A percentile compares a stretch with the other conserved stretches of the same genome.
These are phyloP conservation scores for Talaromyces sp. DNA, from an alignment of 2,329 filamentous ascomycete species.

Conservation along the genomic window DNA sequence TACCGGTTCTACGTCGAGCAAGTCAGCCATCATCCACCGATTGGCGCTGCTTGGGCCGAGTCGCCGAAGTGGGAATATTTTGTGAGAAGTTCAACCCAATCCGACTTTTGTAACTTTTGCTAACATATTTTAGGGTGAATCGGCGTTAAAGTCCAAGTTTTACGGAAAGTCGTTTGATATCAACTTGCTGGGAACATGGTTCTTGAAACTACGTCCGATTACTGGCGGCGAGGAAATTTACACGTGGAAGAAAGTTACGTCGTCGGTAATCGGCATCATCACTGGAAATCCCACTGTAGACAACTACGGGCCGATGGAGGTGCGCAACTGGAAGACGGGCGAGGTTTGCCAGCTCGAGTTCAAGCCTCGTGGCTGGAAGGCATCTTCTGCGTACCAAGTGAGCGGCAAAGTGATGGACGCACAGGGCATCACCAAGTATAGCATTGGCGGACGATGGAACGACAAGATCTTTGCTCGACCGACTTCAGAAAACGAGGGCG, in stretches of 20 bases:
- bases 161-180: conserved; percentile 97
- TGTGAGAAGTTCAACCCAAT: conserved; percentile 28
- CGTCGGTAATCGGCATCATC: conserved; percentile 96
- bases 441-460: conserved; percentile 92
- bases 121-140: conserved; percentile 64
- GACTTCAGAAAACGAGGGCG: conserved; percentile 84
- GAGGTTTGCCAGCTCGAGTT: conserved; percentile 88
- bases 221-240: conserved; percentile 79
- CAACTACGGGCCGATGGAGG: conserved; percentile 94
- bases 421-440: conserved; percentile 76
- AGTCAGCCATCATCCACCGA: conserved; percentile 92
- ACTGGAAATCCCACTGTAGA: conserved; percentile 95
- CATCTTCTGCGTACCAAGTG: conserved; percentile 83
- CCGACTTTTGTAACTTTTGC: background rate
- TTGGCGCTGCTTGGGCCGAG: conserved; percentile 91
- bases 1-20: conserved; percentile 99
- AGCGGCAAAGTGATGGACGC: conserved; percentile 78
- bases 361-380: conserved; percentile 94
- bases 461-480: conserved; percentile 92
- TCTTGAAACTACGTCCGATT: conserved; percentile 74
- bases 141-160: conserved; percentile 91
- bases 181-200: conserved; percentile 95
- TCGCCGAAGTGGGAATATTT: conserved; percentile 93
- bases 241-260: conserved; percentile 98
- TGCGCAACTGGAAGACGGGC: conserved; percentile 95